phyloP scores from a whole-genome alignment of 306 rosid species.

The Abrus precatorius region DNA sequence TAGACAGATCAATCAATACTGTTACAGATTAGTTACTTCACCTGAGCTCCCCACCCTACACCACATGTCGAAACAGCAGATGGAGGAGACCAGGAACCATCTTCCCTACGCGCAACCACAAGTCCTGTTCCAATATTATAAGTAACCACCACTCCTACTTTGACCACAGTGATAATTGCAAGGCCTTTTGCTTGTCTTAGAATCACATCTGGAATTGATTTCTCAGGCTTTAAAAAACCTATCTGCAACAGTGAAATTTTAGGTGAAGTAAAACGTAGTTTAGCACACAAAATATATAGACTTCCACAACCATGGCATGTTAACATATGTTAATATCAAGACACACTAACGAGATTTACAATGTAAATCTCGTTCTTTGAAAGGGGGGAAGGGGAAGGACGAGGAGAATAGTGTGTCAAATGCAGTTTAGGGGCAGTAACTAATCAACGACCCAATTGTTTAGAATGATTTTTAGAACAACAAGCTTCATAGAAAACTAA shows the following conservation, averaged over 20 bases:
- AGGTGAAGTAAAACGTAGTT: slow-evolving; percentile 31
- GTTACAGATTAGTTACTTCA: slow-evolving; percentile 48
- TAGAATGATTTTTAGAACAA: slow-evolving; percentile 2
- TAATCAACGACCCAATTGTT: background rate
- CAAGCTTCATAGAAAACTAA: background rate
- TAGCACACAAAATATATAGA: slow-evolving; percentile 1
- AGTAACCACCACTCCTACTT: slow-evolving; percentile 89
- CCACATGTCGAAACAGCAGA: slow-evolving; percentile 93
- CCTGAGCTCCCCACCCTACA: slow-evolving; percentile 99
- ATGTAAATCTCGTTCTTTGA: too few relatives aligned
- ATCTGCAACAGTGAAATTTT: slow-evolving; percentile 59
- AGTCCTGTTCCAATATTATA: slow-evolving; percentile 95
- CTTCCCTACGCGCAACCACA: slow-evolving; percentile 90
- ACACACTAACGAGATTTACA: background rate
- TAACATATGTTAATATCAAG: slow-evolving; percentile 22
- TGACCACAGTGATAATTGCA: slow-evolving; percentile 87
- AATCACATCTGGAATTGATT: slow-evolving; percentile 84
- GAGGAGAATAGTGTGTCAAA: background rate
- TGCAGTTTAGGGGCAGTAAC: background rate
- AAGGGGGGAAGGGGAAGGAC: too few relatives aligned
- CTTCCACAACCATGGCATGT: slow-evolving; percentile 12
- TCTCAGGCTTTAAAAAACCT: slow-evolving; percentile 75
- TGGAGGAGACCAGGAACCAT: slow-evolving; percentile 99
- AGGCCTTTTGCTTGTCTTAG: slow-evolving; percentile 94
- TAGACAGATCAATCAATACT: background rate